phyloP scores from a whole-genome alignment of 108 stramenopile genomes.

The Skeletonema grethae region DNA sequence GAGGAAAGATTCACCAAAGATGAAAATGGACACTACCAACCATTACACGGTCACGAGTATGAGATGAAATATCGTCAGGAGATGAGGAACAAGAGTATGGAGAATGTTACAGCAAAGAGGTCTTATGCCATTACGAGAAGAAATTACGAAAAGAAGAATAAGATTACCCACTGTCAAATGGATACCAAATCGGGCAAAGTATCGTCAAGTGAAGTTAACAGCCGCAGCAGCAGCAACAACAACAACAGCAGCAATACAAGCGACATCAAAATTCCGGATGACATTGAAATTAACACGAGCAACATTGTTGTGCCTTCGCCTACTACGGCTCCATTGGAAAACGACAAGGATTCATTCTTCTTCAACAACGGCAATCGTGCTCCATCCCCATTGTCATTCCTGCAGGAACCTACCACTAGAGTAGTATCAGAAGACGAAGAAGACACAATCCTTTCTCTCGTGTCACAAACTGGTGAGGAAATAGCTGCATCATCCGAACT shows the following conservation, averaged over 20 bases:
- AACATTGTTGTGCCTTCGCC: not conserved
- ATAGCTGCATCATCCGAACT: too few relatives aligned
- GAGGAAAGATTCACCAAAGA: conserved; percentile 30
- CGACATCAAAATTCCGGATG: not conserved
- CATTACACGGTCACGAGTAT: conserved; percentile 3
- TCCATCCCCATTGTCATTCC: not conserved
- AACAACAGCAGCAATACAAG: not conserved
- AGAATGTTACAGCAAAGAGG: not conserved
- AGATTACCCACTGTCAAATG: not conserved
- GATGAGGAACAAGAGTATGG: conserved; percentile 1
- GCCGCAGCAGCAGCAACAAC: not conserved
- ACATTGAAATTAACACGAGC: not conserved
- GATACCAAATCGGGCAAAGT: too few relatives aligned
- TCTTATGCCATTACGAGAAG: not conserved
- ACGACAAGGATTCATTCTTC: not conserved
- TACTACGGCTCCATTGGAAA: not conserved
- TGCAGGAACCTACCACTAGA: not conserved
- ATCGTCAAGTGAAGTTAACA: not conserved
- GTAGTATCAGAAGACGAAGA: not conserved
- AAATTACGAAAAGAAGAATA: not conserved
- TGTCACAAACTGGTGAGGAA: not conserved
- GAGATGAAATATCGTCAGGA: conserved; percentile 11
- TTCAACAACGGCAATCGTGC: not conserved
- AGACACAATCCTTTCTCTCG: not conserved
- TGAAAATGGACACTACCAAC: conserved; percentile 4